Conservation (phyloP, 1,284 basidiomycete species). For the Neolentinus lepideus region DNA sequence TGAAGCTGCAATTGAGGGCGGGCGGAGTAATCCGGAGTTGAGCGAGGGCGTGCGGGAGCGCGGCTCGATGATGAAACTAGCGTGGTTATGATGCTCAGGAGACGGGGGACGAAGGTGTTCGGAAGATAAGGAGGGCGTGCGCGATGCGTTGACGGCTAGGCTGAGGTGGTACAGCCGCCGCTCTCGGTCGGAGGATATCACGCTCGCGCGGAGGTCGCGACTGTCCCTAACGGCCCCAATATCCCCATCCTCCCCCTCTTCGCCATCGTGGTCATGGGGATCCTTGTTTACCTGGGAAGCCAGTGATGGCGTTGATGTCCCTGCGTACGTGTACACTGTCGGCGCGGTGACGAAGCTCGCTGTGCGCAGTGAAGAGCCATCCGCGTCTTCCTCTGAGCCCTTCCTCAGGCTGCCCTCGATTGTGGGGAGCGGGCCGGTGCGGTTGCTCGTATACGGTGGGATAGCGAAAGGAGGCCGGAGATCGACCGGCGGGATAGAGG, state of each 20-base stretch:
- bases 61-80: too few species aligned
- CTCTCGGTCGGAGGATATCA: not conserved
- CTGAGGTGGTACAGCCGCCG: not conserved
- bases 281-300: not conserved
- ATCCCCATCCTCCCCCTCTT: not conserved
- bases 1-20: not conserved
- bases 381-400: not conserved
- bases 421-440: not conserved
- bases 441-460: not conserved
- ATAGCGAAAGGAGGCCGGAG: not conserved
- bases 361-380: not conserved
- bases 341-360: conserved; percentile 1
- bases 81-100: not conserved
- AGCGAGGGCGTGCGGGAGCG: too few species aligned
- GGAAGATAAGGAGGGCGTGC: not conserved
- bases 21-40: not conserved
- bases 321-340: conserved; percentile 1
- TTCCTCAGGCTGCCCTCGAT: not conserved
- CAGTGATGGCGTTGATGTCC: not conserved
- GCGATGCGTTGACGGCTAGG: not conserved
- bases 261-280: not conserved
- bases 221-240: not conserved
- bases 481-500: not conserved
- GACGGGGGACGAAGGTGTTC: not conserved
- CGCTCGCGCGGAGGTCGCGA: not conserved